Conservation (phyloP, 148 eudicot species). For the Hydrangea macrophylla region DNA sequence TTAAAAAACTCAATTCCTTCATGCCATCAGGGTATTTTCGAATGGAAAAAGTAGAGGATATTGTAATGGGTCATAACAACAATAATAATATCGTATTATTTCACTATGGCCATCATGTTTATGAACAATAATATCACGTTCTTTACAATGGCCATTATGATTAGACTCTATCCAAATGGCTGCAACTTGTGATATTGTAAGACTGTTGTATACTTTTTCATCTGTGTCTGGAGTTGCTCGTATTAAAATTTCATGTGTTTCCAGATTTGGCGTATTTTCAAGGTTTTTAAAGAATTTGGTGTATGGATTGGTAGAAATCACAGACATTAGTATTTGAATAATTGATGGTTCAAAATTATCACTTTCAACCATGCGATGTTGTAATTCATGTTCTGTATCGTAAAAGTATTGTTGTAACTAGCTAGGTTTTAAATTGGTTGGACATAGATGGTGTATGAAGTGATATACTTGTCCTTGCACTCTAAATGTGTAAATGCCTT, state of each 20-base stretch:
- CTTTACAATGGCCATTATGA: too few species aligned
- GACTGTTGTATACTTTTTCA: background rate
- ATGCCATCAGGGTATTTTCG: background rate
- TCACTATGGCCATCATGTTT: background rate
- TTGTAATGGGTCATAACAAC: constrained; percentile 4
- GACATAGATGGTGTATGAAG: background rate
- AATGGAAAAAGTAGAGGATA: background rate
- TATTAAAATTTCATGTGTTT: background rate
- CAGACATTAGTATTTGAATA: too few species aligned
- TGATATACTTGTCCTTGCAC: background rate
- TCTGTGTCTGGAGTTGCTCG: too few species aligned
- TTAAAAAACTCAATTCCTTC: too few species aligned
- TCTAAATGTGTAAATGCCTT: background rate
- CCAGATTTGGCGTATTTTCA: rapidly evolving
- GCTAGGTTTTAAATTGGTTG: background rate
- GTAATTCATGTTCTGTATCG: background rate
- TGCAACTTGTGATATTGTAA: background rate
- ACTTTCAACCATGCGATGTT: background rate
- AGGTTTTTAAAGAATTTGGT: background rate
- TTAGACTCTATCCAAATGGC: background rate
- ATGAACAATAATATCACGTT: background rate
- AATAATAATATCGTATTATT: background rate
- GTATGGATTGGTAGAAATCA: too few species aligned
- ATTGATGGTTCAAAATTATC: background rate
- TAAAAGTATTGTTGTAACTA: background rate